These are phyloP conservation scores for Ophiostoma australiae DNA, from an alignment of 2,329 filamentous ascomycete genomes.

Conservation along the genomic window DNA sequence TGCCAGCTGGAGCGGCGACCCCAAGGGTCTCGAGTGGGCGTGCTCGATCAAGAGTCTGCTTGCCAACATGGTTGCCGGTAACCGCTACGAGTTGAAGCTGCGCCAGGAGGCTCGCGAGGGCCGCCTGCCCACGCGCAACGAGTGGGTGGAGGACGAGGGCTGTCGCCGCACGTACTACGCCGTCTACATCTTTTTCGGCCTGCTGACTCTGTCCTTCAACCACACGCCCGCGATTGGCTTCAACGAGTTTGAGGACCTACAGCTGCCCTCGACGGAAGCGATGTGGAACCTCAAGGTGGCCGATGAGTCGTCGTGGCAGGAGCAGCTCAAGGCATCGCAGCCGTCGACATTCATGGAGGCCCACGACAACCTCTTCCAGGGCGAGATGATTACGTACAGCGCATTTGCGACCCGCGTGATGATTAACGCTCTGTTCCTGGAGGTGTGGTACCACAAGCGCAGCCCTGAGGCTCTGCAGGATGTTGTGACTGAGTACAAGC, in stretches of 20 bases:
- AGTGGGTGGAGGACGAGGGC: slow-evolving; percentile 96
- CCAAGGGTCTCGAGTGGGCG: slow-evolving; percentile 95
- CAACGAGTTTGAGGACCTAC: slow-evolving; percentile 92
- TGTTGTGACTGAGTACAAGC: slow-evolving; percentile 96
- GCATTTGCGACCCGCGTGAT: slow-evolving; percentile 95
- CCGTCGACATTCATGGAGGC: slow-evolving; percentile 87
- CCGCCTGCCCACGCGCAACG: slow-evolving; percentile 68
- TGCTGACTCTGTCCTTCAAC: slow-evolving; percentile 93
- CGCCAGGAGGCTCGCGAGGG: slow-evolving; percentile 82
- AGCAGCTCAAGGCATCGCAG: slow-evolving; percentile 65
- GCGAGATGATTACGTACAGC: slow-evolving; percentile 84
- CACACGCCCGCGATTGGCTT: slow-evolving; percentile 97
- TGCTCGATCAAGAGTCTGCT: slow-evolving; percentile 98
- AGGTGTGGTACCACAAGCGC: slow-evolving; percentile 98
- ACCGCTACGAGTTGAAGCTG: slow-evolving; percentile 91
- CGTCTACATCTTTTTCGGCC: slow-evolving; percentile 97
- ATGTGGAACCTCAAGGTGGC: slow-evolving; percentile 82
- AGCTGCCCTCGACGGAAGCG: slow-evolving; percentile 87
- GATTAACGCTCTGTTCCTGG: slow-evolving; percentile 97
- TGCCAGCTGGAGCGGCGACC: slow-evolving; percentile 96
- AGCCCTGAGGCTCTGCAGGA: slow-evolving; percentile 96
- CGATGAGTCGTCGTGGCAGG: slow-evolving; percentile 79
- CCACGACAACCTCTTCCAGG: slow-evolving; percentile 92
- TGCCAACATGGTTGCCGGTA: slow-evolving; percentile 97
- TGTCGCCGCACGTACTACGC: slow-evolving; percentile 96